phyloP scores from a whole-genome alignment of 2,329 filamentous ascomycete species.

The Fusarium virguliforme region DNA sequence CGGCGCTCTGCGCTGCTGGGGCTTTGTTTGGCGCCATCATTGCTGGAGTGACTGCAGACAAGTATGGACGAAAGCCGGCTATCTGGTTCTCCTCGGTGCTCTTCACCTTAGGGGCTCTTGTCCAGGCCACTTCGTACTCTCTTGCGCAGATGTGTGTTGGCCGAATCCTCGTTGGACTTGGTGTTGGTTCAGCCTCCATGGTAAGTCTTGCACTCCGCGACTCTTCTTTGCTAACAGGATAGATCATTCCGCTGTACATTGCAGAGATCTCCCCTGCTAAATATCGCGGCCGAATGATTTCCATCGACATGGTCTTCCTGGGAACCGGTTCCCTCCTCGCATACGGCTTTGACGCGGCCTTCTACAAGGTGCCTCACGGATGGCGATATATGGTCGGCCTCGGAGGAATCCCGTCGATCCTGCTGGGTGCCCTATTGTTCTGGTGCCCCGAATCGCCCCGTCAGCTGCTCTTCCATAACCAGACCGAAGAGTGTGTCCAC shows the following conservation, averaged over 20 bases:
- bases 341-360: slow-evolving; percentile 53
- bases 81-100: slow-evolving; percentile 42
- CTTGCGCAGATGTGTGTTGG: slow-evolving; percentile 45
- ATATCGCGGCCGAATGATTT: slow-evolving; percentile 48
- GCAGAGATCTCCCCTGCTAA: slow-evolving; percentile 46
- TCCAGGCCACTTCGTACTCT: slow-evolving; percentile 41
- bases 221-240: neutral
- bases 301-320: slow-evolving; percentile 46
- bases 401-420: slow-evolving; percentile 41
- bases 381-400: slow-evolving; percentile 45
- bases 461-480: slow-evolving; percentile 47
- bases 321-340: slow-evolving; percentile 43
- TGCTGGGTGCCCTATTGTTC: slow-evolving; percentile 37
- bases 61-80: slow-evolving; percentile 41
- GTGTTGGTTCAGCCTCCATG: slow-evolving; percentile 61
- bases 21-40: slow-evolving; percentile 46
- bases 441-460: slow-evolving; percentile 45
- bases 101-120: slow-evolving; percentile 44
- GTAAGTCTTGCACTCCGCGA: slow-evolving; percentile 39
- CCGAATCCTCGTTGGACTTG: slow-evolving; percentile 55
- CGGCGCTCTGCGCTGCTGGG: slow-evolving; percentile 42
- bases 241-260: slow-evolving; percentile 50
- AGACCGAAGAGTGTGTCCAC: slow-evolving; percentile 54
- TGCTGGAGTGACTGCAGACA: slow-evolving; percentile 44
- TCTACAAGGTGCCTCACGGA: slow-evolving; percentile 53